Evolutionary conservation across 1,139 yeast genomes (phyloP).

Genomic region (Candida tropicalis): DNA sequence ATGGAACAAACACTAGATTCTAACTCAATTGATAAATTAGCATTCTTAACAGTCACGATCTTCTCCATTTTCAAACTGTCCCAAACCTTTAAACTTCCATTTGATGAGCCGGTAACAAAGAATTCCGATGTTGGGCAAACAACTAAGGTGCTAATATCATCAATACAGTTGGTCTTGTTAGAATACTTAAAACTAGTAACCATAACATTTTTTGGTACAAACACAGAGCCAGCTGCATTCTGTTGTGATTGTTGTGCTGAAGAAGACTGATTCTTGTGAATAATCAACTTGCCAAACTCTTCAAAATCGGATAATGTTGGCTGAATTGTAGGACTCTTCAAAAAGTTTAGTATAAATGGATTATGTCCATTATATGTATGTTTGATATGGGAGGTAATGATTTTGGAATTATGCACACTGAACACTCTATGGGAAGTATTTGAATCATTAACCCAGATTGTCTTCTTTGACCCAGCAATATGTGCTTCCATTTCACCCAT

Average conservation of each 20-base stretch:
- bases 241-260: too few relatives aligned
- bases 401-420: conserved; percentile 35
- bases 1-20: conserved; percentile 51
- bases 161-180: conserved; percentile 24
- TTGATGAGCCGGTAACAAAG: conserved; percentile 77
- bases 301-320: conserved; percentile 61
- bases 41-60: conserved; percentile 58
- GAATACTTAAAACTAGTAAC: conserved; percentile 52
- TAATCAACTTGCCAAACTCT: conserved; percentile 59
- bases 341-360: conserved; percentile 60
- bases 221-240: neutral
- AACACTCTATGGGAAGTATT: conserved; percentile 32
- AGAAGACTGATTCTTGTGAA: too few relatives aligned
- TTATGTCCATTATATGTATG: conserved; percentile 71
- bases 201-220: conserved; percentile 47
- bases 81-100: conserved; percentile 79
- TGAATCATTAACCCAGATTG: conserved; percentile 11
- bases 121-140: conserved; percentile 65
- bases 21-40: conserved; percentile 53
- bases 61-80: conserved; percentile 67
- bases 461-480: conserved; percentile 18
- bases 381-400: conserved; percentile 40
- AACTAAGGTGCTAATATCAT: conserved; percentile 55
- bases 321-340: conserved; percentile 54
- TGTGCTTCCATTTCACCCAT: conserved; percentile 58